A percentile compares a stretch with the other conserved stretches of the same genome.
phyloP scores from a whole-genome alignment of 148 eudicot species.

The Limonium bicolor region DNA sequence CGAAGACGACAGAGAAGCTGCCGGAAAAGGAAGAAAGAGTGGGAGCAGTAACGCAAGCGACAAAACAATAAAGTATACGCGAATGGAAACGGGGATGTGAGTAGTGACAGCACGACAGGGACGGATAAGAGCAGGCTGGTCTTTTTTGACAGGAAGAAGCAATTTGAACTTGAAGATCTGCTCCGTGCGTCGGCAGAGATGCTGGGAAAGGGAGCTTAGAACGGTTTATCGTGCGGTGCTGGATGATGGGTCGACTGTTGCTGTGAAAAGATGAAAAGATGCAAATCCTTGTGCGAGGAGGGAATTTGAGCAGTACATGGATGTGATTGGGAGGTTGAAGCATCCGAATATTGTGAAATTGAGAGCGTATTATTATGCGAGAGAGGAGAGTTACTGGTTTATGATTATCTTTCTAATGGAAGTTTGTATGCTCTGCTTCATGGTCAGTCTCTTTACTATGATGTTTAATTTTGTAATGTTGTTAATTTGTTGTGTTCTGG shows the following conservation, averaged over 20 bases:
- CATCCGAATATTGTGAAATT: constrained; percentile 70
- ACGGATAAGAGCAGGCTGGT: constrained; percentile 70
- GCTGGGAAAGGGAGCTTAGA: constrained; percentile 92
- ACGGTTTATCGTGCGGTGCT: constrained; percentile 84
- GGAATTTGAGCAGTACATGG: constrained; percentile 97
- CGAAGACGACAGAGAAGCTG: constrained; percentile 11
- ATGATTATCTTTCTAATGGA: constrained; percentile 87
- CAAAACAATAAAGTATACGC: constrained; percentile 41
- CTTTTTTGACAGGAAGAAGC: constrained; percentile 64
- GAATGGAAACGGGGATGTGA: constrained; percentile 29
- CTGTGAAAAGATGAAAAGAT: constrained; percentile 89
- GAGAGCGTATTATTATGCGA: constrained; percentile 85
- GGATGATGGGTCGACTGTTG: constrained; percentile 71
- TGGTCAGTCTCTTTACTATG: constrained; percentile 43
- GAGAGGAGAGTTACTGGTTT: constrained; percentile 81
- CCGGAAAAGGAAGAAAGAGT: constrained; percentile 29
- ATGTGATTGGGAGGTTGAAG: constrained; percentile 82
- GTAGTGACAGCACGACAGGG: constrained; percentile 48
- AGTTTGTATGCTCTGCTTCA: constrained; percentile 86
- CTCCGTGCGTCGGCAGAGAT: constrained; percentile 86
- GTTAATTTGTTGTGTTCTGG: too few relatives aligned
- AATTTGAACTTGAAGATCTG: constrained; percentile 87
- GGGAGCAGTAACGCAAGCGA: constrained; percentile 61
- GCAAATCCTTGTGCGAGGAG: constrained; percentile 86
- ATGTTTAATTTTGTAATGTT: too few relatives aligned